Conservation (phyloP, 2,329 filamentous ascomycete genomes). For the Fusarium oligoseptatum region DNA sequence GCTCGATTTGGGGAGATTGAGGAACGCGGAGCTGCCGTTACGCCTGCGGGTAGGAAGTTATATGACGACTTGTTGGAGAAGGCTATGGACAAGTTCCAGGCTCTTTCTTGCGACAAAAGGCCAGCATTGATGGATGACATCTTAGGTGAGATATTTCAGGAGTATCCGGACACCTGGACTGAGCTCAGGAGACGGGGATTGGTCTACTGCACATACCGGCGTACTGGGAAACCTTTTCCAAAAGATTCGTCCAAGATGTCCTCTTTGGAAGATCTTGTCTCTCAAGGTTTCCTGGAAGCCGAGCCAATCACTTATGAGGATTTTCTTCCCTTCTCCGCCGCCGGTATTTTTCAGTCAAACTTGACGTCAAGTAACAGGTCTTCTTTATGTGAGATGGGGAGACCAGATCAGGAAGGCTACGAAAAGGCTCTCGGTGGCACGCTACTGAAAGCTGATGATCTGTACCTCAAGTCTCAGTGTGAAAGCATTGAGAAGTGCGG, state of each 20-base stretch:
- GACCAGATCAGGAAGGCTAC: not conserved
- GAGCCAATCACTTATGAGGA: conserved; percentile 66
- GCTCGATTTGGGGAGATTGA: conserved; percentile 68
- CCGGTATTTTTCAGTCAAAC: conserved; percentile 65
- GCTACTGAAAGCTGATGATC: conserved; percentile 5
- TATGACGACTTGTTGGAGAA: conserved; percentile 60
- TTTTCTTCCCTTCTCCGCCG: conserved; percentile 66
- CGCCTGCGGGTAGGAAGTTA: conserved; percentile 57
- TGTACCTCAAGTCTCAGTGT: conserved; percentile 9
- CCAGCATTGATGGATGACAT: conserved; percentile 32
- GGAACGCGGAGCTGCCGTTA: conserved; percentile 65
- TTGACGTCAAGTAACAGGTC: conserved; percentile 34
- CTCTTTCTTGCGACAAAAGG: not conserved
- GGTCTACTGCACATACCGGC: conserved; percentile 56
- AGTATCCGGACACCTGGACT: conserved; percentile 58
- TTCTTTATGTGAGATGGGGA: not conserved
- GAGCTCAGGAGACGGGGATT: conserved; percentile 53
- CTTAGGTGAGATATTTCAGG: conserved; percentile 49
- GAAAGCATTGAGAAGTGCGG: conserved; percentile 19
- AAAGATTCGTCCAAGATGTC: not conserved
- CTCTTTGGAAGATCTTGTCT: conserved; percentile 50
- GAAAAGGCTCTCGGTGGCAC: conserved; percentile 9
- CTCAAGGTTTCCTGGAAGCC: conserved; percentile 49
- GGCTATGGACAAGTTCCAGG: conserved; percentile 35
- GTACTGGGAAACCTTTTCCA: not conserved